Evolutionary conservation across 108 stramenopile species (phyloP), one percentile per base, ranked within the genome.

Genomic region (Epipyxis sp.): DNA sequence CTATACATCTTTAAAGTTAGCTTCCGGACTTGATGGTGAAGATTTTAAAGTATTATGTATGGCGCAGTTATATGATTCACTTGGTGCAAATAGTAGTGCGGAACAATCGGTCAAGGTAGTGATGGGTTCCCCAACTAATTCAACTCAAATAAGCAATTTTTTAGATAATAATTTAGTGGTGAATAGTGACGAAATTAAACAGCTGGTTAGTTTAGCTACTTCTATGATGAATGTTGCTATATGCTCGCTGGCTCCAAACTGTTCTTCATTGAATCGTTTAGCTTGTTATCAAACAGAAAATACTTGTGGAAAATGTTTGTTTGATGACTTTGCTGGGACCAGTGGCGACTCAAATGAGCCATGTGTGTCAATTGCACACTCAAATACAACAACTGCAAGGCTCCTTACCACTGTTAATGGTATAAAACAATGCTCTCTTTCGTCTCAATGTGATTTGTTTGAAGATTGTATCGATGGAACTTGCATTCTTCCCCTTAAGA

Each of bases 211-310:
- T 25, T 20, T 37, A 20, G 65, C 65, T 16, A 37, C 65, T 16
- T 20, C 29, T 16, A 41, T 41, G 20, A 16, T 68, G 40, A 68
- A 68, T 37, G 40, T 37, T 20, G 65, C 20, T 20, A 68, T 37
- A 20, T 68, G 65, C 41, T 40, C 65, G 20, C 65, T 68, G 35
- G 65, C 65, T 16, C 65, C 65, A 20, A 16, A 13, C 16, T 68
- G 65, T 68, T 20, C 65, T 37, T 16, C 65, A 25, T 68, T 68
- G 65, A 68, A 68, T 68, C 65, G 65, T 16, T 25, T 20, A 25
- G 39, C 65, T 13, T 68, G 65, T 41, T 20, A 68, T 37, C 41
- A 20, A 25, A 40, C 65, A 20, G 65, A 20, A 25, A 20, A 68
- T 41, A 40, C 65, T 13, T 68, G 65, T 68, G 65, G 65, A 13